Base-by-base conservation (phyloP, 352 stramenopile species). In the Thalassiosira livingstoniorum region DNA sequence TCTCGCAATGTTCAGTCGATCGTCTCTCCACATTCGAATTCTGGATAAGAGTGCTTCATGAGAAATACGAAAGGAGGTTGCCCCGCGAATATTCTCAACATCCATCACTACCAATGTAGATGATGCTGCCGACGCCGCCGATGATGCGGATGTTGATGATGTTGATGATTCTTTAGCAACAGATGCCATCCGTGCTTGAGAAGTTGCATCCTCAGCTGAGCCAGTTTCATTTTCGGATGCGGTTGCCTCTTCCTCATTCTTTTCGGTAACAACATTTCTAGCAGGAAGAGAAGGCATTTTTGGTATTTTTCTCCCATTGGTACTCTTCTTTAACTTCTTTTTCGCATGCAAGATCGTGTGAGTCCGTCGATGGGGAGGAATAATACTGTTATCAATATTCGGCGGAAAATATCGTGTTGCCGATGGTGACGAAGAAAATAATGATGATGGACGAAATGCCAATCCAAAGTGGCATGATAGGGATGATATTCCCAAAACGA, bases 81-180 rank as follows among this genome's bases (percentile, higher is more conserved):
- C 69, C 4, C 78, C 78, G 2, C 78, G 62, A 37, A 85, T 72
- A 42, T 85, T 85, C 47, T 85, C 78, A 2, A 77, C 78, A 34
- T 85, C 78, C 62, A 85, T 62, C 13, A 85, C 43, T 32, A 85
- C 78, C 51, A 85, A 72, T 31, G 64, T 76, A n/a, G 78, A 81
- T 35, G 37, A 4, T 23, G 43, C 27, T 45, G 29, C 4, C 13
- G 62, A 7, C 18, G 35, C 69, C 55, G 18, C 70, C 69, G 21
- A 89, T 58, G 1, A 87, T 58, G 37, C 66, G 25, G 1, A 87
- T 70, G 62, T 91, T 70, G 53, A 80, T 87, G 64, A 87, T 90
- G 2, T 78, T 51, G 29, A 85, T 58, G 47, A 85, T 11, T 83
- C 39, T 29, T 83, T 35, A 13, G 58, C 65, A 18, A 77, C 51